A percentile compares a stretch with the other conserved stretches of the same genome.
These are phyloP conservation scores for Histomonas meleagridis DNA, from an alignment of 208 protist species.

Conservation along the genomic window DNA sequence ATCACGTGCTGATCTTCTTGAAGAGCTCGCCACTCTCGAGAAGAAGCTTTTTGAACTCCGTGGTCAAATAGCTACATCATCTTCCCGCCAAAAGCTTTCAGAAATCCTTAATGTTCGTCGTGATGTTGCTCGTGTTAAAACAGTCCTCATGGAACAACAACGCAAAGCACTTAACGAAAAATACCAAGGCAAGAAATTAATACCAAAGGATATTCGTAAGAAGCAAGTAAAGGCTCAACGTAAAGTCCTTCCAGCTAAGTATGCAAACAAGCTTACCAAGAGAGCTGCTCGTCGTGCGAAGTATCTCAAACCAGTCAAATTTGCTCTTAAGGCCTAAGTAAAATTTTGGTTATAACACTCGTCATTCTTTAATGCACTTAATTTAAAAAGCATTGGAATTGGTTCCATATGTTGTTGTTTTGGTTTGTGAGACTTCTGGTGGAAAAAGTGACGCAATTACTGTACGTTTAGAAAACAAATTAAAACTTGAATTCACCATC, in stretches of 20 bases:
- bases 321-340: constrained; percentile 14
- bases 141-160: not conserved
- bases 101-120: not conserved
- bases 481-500: too few species aligned
- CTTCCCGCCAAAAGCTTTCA: not conserved
- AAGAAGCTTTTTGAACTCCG: constrained; percentile 23
- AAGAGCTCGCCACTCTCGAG: not conserved
- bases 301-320: not conserved
- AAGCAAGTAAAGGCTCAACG: not conserved
- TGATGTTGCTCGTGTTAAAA: constrained; percentile 11
- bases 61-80: not conserved
- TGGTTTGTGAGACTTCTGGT: too few species aligned
- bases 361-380: too few species aligned
- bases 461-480: too few species aligned
- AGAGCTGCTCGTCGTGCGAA: not conserved
- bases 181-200: not conserved
- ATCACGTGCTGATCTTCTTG: not conserved
- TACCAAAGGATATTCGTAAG: not conserved
- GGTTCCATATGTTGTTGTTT: too few species aligned
- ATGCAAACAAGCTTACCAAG: not conserved
- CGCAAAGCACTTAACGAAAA: not conserved
- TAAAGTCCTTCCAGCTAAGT: not conserved
- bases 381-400: too few species aligned
- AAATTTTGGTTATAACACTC: too few species aligned
- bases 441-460: too few species aligned